A percentile compares a stretch with the other conserved stretches of the same genome.
These are phyloP conservation scores for Capsicum chinense DNA, from an alignment of 257 asterid species.

Conservation along the genomic window DNA sequence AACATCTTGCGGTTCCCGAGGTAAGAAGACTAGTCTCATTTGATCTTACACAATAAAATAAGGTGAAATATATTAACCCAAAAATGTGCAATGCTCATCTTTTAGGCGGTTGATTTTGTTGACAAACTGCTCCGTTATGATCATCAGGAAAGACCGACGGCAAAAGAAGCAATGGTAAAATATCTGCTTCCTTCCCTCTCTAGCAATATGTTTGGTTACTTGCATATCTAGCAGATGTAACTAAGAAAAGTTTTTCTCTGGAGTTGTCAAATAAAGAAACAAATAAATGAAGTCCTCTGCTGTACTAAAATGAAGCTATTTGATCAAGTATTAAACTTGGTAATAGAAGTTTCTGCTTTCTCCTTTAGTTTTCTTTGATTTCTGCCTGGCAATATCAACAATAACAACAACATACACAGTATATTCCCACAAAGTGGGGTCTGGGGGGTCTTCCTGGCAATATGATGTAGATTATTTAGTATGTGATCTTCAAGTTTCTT, in stretches of 20 bases:
- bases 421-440: no score
- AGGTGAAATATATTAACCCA: constrained; percentile 18
- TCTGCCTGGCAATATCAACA: not conserved
- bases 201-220: not conserved
- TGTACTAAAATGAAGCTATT: not conserved
- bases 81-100: not conserved
- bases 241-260: not conserved
- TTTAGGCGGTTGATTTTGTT: constrained; percentile 91
- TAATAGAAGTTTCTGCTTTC: not conserved
- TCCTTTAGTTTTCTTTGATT: constrained; percentile 9
- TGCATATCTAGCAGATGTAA: not conserved
- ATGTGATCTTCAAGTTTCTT: not conserved
- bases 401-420: no score
- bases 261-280: not conserved
- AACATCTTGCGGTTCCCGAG: constrained; percentile 74
- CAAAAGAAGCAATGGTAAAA: constrained; percentile 94
- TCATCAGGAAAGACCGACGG: constrained; percentile 95
- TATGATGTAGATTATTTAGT: not conserved
- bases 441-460: not conserved
- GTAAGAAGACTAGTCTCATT: constrained; percentile 45
- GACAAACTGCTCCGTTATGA: constrained; percentile 89
- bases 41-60: not conserved
- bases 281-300: not conserved
- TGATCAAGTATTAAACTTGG: not conserved
- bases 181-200: not conserved